A percentile compares a stretch with the other conserved stretches of the same genome.
Evolutionary conservation across 2,329 filamentous ascomycete species (phyloP).

Genomic region (Byssothecium circinans): DNA sequence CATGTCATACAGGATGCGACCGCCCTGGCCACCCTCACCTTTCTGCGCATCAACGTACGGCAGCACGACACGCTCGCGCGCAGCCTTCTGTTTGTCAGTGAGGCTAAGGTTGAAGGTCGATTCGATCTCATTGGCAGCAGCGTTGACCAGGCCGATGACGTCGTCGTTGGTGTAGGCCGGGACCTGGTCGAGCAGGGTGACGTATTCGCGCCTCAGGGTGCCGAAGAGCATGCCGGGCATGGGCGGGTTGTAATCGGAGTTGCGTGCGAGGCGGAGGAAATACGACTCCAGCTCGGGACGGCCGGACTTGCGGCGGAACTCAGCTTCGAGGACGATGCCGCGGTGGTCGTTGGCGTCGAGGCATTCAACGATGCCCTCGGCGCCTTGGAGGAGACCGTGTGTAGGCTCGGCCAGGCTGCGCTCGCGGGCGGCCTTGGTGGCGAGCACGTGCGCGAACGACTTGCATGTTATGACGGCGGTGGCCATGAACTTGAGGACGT

Average conservation of each 20-base stretch:
- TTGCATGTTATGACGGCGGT: constrained; percentile 78
- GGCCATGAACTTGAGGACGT: constrained; percentile 78
- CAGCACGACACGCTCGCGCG: constrained; percentile 85
- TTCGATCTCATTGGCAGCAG: constrained; percentile 29
- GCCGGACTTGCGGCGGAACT: constrained; percentile 81
- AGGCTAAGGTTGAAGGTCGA: constrained; percentile 85
- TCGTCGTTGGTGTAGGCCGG: constrained; percentile 41
- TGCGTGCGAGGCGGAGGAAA: constrained; percentile 46
- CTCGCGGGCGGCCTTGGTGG: constrained; percentile 73
- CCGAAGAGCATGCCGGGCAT: constrained; percentile 16
- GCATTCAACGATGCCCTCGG: constrained; percentile 77
- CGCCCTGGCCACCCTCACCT: constrained; percentile 75
- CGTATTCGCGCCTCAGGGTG: constrained; percentile 52
- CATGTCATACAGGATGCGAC: constrained; percentile 95
- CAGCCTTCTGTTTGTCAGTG: constrained; percentile 85
- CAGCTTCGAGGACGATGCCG: constrained; percentile 77
- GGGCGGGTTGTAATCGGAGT: constrained; percentile 21
- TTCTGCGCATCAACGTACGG: constrained; percentile 97
- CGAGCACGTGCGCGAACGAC: constrained; percentile 73
- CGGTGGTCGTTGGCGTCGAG: constrained; percentile 55
- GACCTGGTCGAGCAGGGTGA: constrained; percentile 74
- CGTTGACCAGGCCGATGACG: constrained; percentile 2
- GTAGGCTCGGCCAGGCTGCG: constrained; percentile 73
- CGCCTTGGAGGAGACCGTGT: constrained; percentile 75
- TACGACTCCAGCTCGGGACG: constrained; percentile 73